Evolutionary conservation across 129 eudicot genomes (phyloP), one percentile per base, ranked within the genome.

Genomic region (Centaurea solstitialis): DNA sequence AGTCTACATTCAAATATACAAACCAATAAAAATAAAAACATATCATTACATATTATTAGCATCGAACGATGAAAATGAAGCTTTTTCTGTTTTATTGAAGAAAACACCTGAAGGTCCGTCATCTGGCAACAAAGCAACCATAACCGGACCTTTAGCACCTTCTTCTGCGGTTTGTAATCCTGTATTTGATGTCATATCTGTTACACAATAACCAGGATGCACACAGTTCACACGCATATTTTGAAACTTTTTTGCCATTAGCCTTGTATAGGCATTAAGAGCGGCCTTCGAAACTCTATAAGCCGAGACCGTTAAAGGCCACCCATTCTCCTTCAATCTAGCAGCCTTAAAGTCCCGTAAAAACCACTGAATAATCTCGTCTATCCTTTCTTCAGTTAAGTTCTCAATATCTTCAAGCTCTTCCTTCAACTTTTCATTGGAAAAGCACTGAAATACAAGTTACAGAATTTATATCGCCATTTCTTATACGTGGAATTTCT

Each of bases 121-220:
- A n/a, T 79, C 69, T 24, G 88, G 82, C 61, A 78, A 12, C 84
- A 87, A 47, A 50, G 90, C 88, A 40, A 81, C 18, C 81, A 75
- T 87, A 4, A 81, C 86, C 5, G 80, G 80, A n/a, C 81, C 76
- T 79, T 45, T 74, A 15, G 87, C 93, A 37, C 88, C 93, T 79
- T 89, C 88, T 80, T 83, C 85, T 9, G 85, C 79, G 5, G 85
- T 73, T 7, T 72, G 18, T 39, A 6, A 22, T 26, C 95, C 91
- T 0, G 77, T 79, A 39, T 86, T 21, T 37, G 41, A 3, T 38
- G 86, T 79, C 0, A 91, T 57, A 57, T 88, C 88, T 9, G 95
- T 91, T 7, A 35, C 76, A 8, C 80, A 83, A 75, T 70, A 88
- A 2, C 95, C 95, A 4, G 83, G 88, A 69, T 75, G 76, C 7